phyloP scores from a whole-genome alignment of 1,284 basidiomycete species.

The Leccinum proliferum region DNA sequence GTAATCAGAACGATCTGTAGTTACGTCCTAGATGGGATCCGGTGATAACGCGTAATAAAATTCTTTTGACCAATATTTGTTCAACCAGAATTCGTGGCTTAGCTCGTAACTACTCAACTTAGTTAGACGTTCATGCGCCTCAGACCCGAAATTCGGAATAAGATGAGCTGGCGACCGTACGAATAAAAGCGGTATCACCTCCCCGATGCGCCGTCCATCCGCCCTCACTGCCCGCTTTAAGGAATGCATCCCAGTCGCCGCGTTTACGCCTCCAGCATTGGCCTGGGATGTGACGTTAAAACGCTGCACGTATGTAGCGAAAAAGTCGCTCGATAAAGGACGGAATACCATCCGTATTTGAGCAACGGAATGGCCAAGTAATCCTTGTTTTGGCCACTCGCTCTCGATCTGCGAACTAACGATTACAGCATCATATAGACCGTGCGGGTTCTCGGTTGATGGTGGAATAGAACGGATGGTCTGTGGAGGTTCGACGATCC shows the following conservation, averaged over 20 bases:
- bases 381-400: neutral
- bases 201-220: neutral
- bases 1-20: neutral
- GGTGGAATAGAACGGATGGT: neutral
- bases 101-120: neutral
- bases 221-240: neutral
- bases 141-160: neutral
- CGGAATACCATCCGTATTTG: neutral
- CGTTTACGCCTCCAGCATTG: neutral
- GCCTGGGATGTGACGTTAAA: neutral
- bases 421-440: neutral
- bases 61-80: slow-evolving; percentile 3
- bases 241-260: neutral
- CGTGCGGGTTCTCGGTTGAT: neutral
- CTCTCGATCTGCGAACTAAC: neutral
- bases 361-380: neutral
- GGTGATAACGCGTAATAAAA: neutral
- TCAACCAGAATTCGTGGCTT: slow-evolving; percentile 2
- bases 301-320: neutral
- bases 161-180: neutral
- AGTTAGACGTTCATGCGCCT: neutral
- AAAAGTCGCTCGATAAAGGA: neutral
- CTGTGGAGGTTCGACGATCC: neutral
- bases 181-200: neutral
- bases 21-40: neutral